A percentile compares a stretch with the other conserved stretches of the same genome.
Conservation (phyloP, 257 asterid genomes). For the Mentha longifolia region DNA sequence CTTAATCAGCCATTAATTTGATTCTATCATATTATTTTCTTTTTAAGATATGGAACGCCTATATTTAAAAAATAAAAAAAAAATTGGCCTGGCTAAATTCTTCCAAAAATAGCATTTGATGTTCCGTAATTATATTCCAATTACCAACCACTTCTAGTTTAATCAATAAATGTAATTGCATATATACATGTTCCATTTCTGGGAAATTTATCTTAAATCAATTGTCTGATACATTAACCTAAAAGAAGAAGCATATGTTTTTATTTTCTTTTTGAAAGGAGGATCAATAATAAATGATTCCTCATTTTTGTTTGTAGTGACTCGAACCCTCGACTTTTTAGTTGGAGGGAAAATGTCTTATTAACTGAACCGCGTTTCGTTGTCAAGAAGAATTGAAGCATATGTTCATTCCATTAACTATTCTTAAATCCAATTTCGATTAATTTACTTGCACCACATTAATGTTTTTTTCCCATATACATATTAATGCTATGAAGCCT, state of each 20-base stretch:
- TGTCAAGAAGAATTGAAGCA: background rate
- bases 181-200: background rate
- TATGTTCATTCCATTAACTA: background rate
- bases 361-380: no score
- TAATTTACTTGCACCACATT: no score
- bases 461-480: background rate
- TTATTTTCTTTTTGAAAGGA: no score
- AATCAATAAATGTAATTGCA: background rate
- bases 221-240: background rate
- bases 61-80: background rate
- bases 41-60: background rate
- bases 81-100: constrained; percentile 11
- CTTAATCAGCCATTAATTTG: background rate
- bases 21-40: background rate
- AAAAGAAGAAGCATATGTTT: background rate
- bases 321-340: no score
- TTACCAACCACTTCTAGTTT: background rate
- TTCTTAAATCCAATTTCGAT: background rate
- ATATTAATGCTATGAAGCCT: no score
- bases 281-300: no score
- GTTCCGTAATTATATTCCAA: constrained; percentile 18
- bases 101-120: constrained; percentile 22
- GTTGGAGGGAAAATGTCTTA: no score
- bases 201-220: constrained; percentile 1
- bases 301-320: no score